Conservation (phyloP, 1,139 yeast species). For the Suhomyces bolitotheri region DNA sequence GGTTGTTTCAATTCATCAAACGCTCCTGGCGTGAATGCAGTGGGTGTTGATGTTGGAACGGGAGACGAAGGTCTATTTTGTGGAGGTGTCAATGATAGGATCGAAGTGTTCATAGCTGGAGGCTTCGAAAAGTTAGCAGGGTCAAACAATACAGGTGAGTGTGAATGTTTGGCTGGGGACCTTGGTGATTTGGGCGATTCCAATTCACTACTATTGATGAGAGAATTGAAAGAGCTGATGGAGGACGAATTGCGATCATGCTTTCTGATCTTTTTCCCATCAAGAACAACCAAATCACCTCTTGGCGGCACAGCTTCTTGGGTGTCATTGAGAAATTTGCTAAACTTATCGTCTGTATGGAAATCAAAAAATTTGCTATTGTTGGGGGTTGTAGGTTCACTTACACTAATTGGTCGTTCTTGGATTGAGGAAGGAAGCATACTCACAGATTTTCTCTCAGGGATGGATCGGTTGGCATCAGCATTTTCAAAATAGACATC, state of each 20-base stretch:
- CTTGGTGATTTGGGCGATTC: slow-evolving; percentile 6
- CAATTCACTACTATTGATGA: slow-evolving; percentile 12
- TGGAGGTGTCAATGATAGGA: slow-evolving; percentile 2
- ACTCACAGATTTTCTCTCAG: too few species aligned
- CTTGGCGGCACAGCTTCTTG: slow-evolving; percentile 40
- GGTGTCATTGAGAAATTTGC: slow-evolving; percentile 28
- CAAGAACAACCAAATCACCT: slow-evolving; percentile 32
- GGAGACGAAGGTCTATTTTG: slow-evolving; percentile 5
- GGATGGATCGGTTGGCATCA: too few species aligned
- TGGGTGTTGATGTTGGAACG: slow-evolving; percentile 10
- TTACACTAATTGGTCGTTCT: too few species aligned
- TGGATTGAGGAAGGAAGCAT: too few species aligned
- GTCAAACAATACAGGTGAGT: not conserved
- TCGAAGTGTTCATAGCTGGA: not conserved
- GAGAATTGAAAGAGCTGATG: slow-evolving; percentile 26
- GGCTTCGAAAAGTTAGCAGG: slow-evolving; percentile 1
- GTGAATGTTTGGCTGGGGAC: not conserved
- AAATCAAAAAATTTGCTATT: slow-evolving; percentile 18
- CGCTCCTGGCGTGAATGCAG: slow-evolving; percentile 5
- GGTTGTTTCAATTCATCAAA: slow-evolving; percentile 7
- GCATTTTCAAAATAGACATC: slow-evolving; percentile 7
- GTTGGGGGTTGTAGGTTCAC: slow-evolving; percentile 14
- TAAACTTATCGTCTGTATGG: slow-evolving; percentile 19
- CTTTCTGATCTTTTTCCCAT: slow-evolving; percentile 23
- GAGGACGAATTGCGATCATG: slow-evolving; percentile 28